Base-by-base conservation (phyloP, 192 early-diverging fungal species). In the Spizellomyces sp. region DNA sequence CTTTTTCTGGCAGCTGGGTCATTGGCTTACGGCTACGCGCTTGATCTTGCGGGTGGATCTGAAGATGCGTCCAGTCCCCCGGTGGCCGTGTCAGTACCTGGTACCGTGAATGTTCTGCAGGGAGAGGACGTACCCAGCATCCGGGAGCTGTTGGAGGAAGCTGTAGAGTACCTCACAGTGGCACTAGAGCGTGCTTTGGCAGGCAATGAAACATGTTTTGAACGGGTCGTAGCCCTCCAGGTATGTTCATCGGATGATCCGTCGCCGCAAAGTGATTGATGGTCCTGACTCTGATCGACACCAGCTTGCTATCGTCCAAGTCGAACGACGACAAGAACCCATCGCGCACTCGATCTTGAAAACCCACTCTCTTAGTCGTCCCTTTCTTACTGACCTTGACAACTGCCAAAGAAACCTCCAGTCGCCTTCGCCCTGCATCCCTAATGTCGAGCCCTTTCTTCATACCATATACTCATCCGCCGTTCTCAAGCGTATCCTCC, bases 31-130 rank as follows among this genome's bases (percentile, higher is more conserved):
- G 27, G 50, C 21, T 63, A 58, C 45, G 67, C 68, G 0, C 57
- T 78, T 10, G 57, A 62, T 10, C 56, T 74, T 10, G 77, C 71
- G 42, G 76, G 76, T 48, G 77, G 77, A 27, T 27, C 50, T 1
- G 70, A 69, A 8, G 21, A 21, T 19, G 77, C 77, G 14, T 62
- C 71, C 41, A 69, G 65, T 22, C 77, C 77, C 2, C 77, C 77
- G 41, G 71, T 78, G n/a, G 77, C 77, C 0, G 48, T 78, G 21
- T 0, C 27, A 36, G 27, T 36, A 0, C 27, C 27, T n/a, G 50
- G 50, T 4, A 19, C 12, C 17, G 12, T 0, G 1, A 19, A 19
- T 54, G 17, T 54, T 54, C 17, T 54, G 17, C 50, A 54, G 17
- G 50, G 1, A 12, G 12, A 62, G 52, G 57, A 43, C 1, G n/a